Evolutionary conservation across 306 rosid genomes (phyloP), one percentile per base, ranked within the genome.

Genomic region (Cajanus cajan): DNA sequence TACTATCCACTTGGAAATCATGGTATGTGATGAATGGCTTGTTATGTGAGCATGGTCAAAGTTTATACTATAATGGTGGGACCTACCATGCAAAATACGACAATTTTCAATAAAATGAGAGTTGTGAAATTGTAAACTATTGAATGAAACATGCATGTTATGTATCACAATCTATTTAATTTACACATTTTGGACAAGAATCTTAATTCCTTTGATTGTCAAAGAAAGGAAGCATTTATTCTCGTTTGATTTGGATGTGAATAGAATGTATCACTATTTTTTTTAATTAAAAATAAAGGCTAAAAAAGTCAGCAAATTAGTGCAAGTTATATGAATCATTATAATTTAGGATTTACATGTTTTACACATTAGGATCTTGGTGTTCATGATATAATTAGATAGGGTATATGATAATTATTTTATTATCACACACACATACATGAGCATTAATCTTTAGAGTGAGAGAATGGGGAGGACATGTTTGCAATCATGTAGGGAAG

Each of bases 211-310:
- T 85, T 94, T 92, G 51, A 85, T 89, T 88, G 91, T 87, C 89
- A 87, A 90, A 88, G 92, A 89, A 94, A 96, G 97, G 88, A 90
- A 92, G 93, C 90, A 92, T 92, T 47, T 82, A 89, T 94, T 92
- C 98, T 81, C 83, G 57, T 62, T 59, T 78, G 34, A 78, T 80
- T 80, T 80, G 87, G n/a, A n/a, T 78, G 77, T 73, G 88, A 80
- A 78, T 71, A 75, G 80, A 64, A 34, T 16, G 76, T 45, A 12
- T 70, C 84, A 68, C 16, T 40, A 71, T 71, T 43, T 41, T 37
- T 10, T 10, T 1, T 8, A 1, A 37, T 37, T 34, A 65, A 2
- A 39, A 18, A 64, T 16, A 34, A 58, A 57, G 61, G 54, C 24
- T 22, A 22, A 22, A 50, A 45, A 9, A 6, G 51, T 45, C 36